Percentiles rank a stretch among this genome's conserved stretches.
These are phyloP conservation scores for Suaeda aralocaspica DNA, from an alignment of 148 eudicot genomes.

Conservation along the genomic window DNA sequence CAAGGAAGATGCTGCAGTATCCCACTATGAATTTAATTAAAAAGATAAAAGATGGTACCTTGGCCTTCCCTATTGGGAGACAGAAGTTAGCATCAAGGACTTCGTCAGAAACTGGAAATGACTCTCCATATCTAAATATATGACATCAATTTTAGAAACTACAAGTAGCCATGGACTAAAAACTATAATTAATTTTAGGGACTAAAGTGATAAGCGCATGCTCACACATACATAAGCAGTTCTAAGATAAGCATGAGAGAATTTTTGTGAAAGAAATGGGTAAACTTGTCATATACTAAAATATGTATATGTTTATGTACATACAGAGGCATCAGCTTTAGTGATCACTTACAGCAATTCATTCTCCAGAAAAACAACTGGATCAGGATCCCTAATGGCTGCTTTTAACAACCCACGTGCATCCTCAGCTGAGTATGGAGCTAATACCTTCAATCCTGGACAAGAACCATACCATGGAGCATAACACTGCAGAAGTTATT, in stretches of 20 bases:
- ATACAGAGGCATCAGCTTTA: background rate
- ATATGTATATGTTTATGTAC: background rate
- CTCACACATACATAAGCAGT: background rate
- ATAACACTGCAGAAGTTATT: conserved; percentile 52
- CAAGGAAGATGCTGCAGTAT: background rate
- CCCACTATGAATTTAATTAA: background rate
- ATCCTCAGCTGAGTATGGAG: conserved; percentile 93
- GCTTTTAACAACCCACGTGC: conserved; percentile 89
- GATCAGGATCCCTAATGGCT: conserved; percentile 93
- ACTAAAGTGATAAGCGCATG: background rate
- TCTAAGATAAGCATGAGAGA: too few species aligned
- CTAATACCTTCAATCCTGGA: conserved; percentile 78
- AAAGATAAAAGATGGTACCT: conserved; percentile 35
- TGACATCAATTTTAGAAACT: too few species aligned
- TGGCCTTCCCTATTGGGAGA: conserved; percentile 86
- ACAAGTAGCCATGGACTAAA: too few species aligned
- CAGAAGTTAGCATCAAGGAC: conserved; percentile 71
- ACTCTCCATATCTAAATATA: conserved; percentile 65
- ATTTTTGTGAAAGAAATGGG: too few species aligned
- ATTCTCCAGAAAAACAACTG: conserved; percentile 89
- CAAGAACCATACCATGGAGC: conserved; percentile 82
- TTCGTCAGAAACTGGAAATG: conserved; percentile 80
- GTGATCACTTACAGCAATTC: conserved; percentile 61
- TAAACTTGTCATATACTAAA: background rate
- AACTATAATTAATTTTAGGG: too few species aligned